Evolutionary conservation across 257 asterid species (phyloP), one percentile per base, ranked within the genome.

Genomic region (Nicotiana noctiflora): DNA sequence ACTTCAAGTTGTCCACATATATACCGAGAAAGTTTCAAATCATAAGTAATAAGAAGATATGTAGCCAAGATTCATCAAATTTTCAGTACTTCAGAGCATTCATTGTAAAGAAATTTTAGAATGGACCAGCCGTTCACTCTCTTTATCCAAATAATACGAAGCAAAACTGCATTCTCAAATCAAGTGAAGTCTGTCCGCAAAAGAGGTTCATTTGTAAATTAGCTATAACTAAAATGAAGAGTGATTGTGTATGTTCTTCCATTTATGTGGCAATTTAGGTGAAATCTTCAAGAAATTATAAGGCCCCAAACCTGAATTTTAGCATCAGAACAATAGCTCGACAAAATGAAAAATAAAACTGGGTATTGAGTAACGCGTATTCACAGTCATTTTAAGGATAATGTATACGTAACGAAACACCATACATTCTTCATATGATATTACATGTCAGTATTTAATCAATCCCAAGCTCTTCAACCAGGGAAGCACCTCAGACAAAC

Each of bases 381-480:
- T 64, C 13, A 63, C 1, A 64, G 72, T 65, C 51, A 65, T 32
- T 23, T 1, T 2, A 37, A 68, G 27, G 46, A 6, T 37, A 67
- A 46, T 46, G 13, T 46, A 46, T 8, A 72, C 0, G 8, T 13
- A 46, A 23, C 14, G 23, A 14, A 34, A 46, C 78, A 72, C 37
- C 10, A 72, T 6, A 72, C 57, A 40, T 68, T 70, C 32, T 19
- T 0, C 19, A 70, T 6, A 11, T 1, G 12, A 21, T 6, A 3
- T 44, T 12, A 70, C 59, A 6, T 52, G 52, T 80, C 88, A 93
- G 83, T 92, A 93, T 67, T 88, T 84, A 62, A 95, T 93, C 81
- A 88, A 76, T 32, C 93, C 94, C 88, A 83, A 83, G 84, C 86
- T 87, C 90, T 91, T 95, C 75, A 95, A 80, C 99, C 99, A 95